phyloP scores from a whole-genome alignment of 768 basidiomycete species.

The Cystobasidium onofrii region DNA sequence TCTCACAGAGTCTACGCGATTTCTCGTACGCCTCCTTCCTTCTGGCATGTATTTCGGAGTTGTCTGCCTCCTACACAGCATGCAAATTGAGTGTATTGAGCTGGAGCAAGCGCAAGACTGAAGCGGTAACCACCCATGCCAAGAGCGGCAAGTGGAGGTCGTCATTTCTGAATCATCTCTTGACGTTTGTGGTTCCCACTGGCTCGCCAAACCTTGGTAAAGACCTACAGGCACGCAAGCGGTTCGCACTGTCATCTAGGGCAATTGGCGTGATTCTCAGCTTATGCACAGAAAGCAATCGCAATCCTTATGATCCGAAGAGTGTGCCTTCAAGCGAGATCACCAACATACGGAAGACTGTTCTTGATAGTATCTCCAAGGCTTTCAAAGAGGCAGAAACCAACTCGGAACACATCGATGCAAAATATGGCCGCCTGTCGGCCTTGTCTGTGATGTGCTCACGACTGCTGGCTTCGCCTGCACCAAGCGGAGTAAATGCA shows the following conservation, averaged over 20 bases:
- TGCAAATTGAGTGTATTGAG: constrained; percentile 84
- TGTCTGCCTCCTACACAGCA: constrained; percentile 81
- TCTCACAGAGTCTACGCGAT: constrained; percentile 32
- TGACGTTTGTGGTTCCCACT: constrained; percentile 73
- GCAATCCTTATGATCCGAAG: constrained; percentile 59
- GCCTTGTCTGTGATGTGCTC: constrained; percentile 79
- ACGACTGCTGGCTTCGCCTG: constrained; percentile 70
- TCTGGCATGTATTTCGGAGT: constrained; percentile 84
- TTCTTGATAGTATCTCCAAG: constrained; percentile 78
- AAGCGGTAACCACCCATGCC: constrained; percentile 51
- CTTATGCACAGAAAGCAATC: constrained; percentile 73
- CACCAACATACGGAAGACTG: constrained; percentile 80
- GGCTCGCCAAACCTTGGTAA: constrained; percentile 53
- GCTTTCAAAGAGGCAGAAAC: constrained; percentile 65
- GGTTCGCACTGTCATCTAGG: constrained; percentile 46
- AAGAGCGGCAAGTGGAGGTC: constrained; percentile 55
- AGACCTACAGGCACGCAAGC: constrained; percentile 45
- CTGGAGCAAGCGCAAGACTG: constrained; percentile 47
- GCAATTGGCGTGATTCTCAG: constrained; percentile 70
- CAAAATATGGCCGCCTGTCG: constrained; percentile 76
- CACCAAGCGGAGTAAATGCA: constrained; percentile 48
- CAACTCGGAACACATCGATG: constrained; percentile 55
- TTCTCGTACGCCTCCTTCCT: constrained; percentile 52
- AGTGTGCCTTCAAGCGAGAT: constrained; percentile 58
- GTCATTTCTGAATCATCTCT: constrained; percentile 66